Evolutionary conservation across 768 basidiomycete genomes (phyloP), one percentile per base, ranked within the genome.

Genomic region (Tylopilus balloui): DNA sequence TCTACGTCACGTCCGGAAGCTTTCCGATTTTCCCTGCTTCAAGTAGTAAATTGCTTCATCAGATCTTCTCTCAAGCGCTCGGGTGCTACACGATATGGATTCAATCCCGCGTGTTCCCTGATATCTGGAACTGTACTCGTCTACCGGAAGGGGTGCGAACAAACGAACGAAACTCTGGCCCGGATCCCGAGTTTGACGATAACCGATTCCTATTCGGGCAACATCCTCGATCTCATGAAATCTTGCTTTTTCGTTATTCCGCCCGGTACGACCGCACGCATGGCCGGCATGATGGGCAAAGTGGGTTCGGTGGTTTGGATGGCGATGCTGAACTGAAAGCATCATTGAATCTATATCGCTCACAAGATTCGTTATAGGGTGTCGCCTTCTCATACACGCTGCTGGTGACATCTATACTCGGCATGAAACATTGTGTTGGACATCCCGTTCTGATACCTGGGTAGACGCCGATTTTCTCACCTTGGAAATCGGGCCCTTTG

Each of bases 181-280:
- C 17, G 17, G 14, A 21, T 48, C n/a, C 10, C 14, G 5, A 12
- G 40, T 28, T 7, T 9, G 24, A 28, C 45, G 25, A 40, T 5
- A 19, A 24, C 11, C 10, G 19, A 23, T n/a, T 48, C 41, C 37
- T 8, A 32, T 54, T 44, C 55, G 27, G 53, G 24, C 24, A 14
- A 34, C 25, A n/a, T 6, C 29, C 23, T 34, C 20, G 15, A 21
- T 43, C 24, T n/a, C 25, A 38, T n/a, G 2, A 15, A 31, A 24
- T 42, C 23, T 11, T 9, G 23, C 14, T 40, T 45, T 47, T 45
- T 47, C 37, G 19, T 38, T 29, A 38, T 32, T 7, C 5, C 21
- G 15, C 11, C 4, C 19, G n/a, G 20, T 29, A 12, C 41, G 31
- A 31, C 12, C n/a, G 28, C 28, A 10, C 34, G 23, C 20, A 34